A percentile compares a stretch with the other conserved stretches of the same genome.
Evolutionary conservation across 768 basidiomycete genomes (phyloP).

Genomic region (Cyclocybe cylindracea): DNA sequence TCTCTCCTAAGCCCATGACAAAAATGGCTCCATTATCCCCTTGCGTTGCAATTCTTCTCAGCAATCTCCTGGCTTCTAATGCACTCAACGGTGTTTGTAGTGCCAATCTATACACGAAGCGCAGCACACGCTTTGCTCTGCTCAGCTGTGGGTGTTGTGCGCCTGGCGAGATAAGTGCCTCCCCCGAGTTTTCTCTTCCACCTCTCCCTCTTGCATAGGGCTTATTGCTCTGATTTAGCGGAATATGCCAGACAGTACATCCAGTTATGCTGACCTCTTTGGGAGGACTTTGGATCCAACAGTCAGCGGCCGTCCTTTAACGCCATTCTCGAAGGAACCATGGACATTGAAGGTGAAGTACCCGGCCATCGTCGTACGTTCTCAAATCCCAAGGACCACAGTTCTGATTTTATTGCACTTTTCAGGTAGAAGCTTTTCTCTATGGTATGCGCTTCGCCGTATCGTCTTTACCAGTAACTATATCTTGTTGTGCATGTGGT

Average conservation of each 20-base stretch:
- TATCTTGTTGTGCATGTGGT: no score
- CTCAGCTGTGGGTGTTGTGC: conserved; percentile 7
- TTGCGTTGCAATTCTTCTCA: no score
- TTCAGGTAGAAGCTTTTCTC: conserved; percentile 20
- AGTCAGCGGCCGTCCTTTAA: conserved; percentile 12
- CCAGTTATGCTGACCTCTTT: conserved; percentile 4
- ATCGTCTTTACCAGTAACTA: no score
- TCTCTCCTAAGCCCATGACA: neutral
- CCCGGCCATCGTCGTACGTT: conserved; percentile 24
- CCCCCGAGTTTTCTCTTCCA: neutral
- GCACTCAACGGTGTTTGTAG: neutral
- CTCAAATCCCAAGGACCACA: neutral
- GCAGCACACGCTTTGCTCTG: neutral
- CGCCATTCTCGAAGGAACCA: conserved; percentile 22
- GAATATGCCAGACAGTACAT: conserved; percentile 1
- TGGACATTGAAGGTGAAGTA: conserved; percentile 24
- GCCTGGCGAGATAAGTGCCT: conserved; percentile 8
- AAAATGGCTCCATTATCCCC: neutral
- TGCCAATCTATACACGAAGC: neutral
- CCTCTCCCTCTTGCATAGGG: neutral
- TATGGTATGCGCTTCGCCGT: conserved; percentile 13
- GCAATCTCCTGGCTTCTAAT: no score
- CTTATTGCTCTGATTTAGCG: no score
- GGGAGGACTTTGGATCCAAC: conserved; percentile 7
- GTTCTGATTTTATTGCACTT: neutral